Base-by-base conservation (phyloP, 768 basidiomycete species). In the Albatrellus ellisii region DNA sequence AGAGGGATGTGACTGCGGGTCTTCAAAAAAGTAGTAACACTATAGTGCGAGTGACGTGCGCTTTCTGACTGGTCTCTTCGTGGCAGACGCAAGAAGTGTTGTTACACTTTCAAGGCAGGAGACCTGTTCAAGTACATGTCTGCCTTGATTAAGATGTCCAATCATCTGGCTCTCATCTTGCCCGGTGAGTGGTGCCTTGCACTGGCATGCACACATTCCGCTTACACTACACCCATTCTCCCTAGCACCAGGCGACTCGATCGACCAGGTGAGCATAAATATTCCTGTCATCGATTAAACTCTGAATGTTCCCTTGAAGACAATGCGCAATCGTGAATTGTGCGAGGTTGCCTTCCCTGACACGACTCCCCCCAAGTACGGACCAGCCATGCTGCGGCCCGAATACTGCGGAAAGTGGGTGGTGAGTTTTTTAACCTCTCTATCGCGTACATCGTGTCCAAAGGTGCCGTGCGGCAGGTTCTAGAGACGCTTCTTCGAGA, bases 151-250 rank as follows among this genome's bases (percentile, higher is more conserved):
- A 87, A 88, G 58, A 63, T 91, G 4, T 84, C 86, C 7, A 91
- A 98, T 56, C 91, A 95, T 56, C 69, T 94, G 35, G 84, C 73
- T 0, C 60, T 98, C 17, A 82, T 98, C 29, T 69, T 94, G 31
- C 91, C 88, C 39, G 70, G 91, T 86, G 47, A 18, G 58, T 42
- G 1, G 15, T 18, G 28, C 42, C 2, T 7, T 18, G 34, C 9
- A 15, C 9, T 2, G 15, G 15, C 20, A 21, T 24, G 24, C 26
- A 11, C 26, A 25, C 1, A 8, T 37, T 14, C 33, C 41, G 26
- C 26, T 36, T 29, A 6, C 4, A 20, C 3, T 8, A 42, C 34
- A 21, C 25, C 46, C 37, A 27, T 35, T 14, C 36, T 17, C 20
- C 31, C 6, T 29, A 89, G 87, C 75, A 4, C 75, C 77, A 5